Evolutionary conservation across 805 yeast genomes (phyloP).

Genomic region (Metschnikowia similis): DNA sequence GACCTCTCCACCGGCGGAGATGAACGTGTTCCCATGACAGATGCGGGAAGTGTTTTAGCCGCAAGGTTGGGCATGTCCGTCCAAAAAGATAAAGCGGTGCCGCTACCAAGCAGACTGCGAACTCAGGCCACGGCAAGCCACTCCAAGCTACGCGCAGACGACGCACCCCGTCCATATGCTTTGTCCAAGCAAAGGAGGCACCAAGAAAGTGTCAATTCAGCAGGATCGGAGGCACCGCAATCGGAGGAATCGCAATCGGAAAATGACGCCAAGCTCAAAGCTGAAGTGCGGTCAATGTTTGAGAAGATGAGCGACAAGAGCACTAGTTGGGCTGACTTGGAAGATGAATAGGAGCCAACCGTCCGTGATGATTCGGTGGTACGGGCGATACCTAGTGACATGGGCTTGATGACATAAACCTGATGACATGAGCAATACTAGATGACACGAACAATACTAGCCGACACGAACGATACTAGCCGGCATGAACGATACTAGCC

Average conservation of each 20-base stretch:
- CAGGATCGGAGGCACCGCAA: not conserved
- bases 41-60: conserved; percentile 32
- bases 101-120: not conserved
- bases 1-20: conserved; percentile 5
- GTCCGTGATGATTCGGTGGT: not conserved
- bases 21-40: conserved; percentile 24
- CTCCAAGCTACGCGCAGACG: not conserved
- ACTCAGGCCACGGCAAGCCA: not conserved
- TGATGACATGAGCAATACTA: no score
- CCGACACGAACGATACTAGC: no score
- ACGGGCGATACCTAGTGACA: no score
- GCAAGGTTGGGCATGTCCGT: conserved; percentile 21
- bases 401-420: no score
- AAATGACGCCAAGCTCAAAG: conserved; percentile 19
- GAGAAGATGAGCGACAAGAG: conserved; percentile 26
- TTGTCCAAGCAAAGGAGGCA: conserved; percentile 11
- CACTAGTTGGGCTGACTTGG: conserved; percentile 32
- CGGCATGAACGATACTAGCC: no score
- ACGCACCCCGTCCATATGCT: conserved; percentile 5
- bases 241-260: conserved; percentile 3
- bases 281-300: conserved; percentile 25
- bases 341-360: conserved; percentile 15
- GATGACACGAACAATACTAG: no score
- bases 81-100: not conserved
- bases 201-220: conserved; percentile 8